Base-by-base conservation (phyloP, 495 filamentous ascomycete genomes). In the Daldinia decipiens region DNA sequence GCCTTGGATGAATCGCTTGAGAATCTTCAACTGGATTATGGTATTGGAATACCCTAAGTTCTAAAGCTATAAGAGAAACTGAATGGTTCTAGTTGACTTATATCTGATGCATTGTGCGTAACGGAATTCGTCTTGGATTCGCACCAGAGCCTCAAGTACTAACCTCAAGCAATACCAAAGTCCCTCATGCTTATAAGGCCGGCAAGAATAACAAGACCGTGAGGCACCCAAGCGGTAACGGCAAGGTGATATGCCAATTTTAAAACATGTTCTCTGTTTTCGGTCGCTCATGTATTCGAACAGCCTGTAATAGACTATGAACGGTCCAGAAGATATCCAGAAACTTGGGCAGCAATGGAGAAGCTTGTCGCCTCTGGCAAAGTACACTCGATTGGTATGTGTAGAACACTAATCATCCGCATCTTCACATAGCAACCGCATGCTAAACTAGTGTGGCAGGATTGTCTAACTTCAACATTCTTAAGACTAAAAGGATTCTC, bases 51-150 rank as follows among this genome's bases (percentile, higher is more conserved):
- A 17, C 39, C 13, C 39, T 2, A 11, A 2, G 0, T 6, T 3
- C 39, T 17, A 43, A 43, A n/a, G 4, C 5, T 15, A 17, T 43
- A 17, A 15, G 13, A 5, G 15, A 43, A 43, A 17, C 39, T 43
- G 5, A 43, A 43, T 1, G 0, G 17, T 43, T n/a, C n/a, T 17
- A 43, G 39, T 43, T 17, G 39, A 43, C 15, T 7, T 43, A 1
- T 43, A 43, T 43, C 39, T 43, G 39, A 43, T 43, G 39, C 39
- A 43, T 43, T 43, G 39, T 43, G n/a, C 13, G 39, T 43, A 43
- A 43, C 13, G 2, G 4, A 17, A n/a, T 17, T 43, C n/a, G 17
- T 17, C 4, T 17, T 17, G 6, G 15, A 7, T 43, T 43, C 13
- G 7, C 39, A 17, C 11, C 6, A 17, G 5, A 3, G 8, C 4